A percentile compares a stretch with the other conserved stretches of the same genome.
Evolutionary conservation across 1,284 basidiomycete species (phyloP).

Genomic region (Moniliophthora roreri): DNA sequence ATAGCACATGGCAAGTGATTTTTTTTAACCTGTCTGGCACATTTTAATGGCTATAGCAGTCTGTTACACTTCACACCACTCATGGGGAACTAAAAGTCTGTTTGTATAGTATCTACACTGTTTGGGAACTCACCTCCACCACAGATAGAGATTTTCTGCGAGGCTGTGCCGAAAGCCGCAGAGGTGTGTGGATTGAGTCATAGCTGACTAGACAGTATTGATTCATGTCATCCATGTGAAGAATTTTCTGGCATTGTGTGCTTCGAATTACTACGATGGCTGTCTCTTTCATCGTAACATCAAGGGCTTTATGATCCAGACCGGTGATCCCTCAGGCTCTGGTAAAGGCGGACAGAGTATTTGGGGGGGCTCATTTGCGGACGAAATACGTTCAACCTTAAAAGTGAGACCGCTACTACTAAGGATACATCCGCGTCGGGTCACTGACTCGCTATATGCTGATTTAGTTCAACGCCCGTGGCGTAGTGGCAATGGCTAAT

Average conservation of each 20-base stretch:
- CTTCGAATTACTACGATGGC: constrained; percentile 84
- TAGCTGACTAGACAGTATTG: constrained; percentile 2
- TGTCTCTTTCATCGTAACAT: constrained; percentile 94
- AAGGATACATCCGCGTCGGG: background rate
- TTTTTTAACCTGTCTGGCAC: constrained; percentile 13
- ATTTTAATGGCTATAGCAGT: constrained; percentile 46
- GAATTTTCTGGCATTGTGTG: constrained; percentile 96
- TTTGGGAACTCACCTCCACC: constrained; percentile 4
- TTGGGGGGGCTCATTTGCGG: constrained; percentile 85
- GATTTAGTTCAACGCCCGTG: constrained; percentile 85
- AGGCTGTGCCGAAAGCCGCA: constrained; percentile 90
- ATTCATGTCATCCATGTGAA: constrained; percentile 28
- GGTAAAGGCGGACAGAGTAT: constrained; percentile 86
- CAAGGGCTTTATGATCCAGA: constrained; percentile 95
- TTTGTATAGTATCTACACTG: background rate
- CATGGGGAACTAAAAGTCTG: constrained; percentile 92
- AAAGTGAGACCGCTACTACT: constrained; percentile 58
- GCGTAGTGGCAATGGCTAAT: constrained; percentile 97
- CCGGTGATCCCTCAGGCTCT: constrained; percentile 81
- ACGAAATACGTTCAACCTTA: constrained; percentile 89
- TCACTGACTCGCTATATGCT: constrained; percentile 4
- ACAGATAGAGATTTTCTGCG: constrained; percentile 96
- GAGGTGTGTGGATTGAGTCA: constrained; percentile 56
- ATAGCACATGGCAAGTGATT: constrained; percentile 13
- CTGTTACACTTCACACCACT: constrained; percentile 92